Conservation (phyloP, 2,329 filamentous ascomycete genomes). For the Phialophora chinensis region DNA sequence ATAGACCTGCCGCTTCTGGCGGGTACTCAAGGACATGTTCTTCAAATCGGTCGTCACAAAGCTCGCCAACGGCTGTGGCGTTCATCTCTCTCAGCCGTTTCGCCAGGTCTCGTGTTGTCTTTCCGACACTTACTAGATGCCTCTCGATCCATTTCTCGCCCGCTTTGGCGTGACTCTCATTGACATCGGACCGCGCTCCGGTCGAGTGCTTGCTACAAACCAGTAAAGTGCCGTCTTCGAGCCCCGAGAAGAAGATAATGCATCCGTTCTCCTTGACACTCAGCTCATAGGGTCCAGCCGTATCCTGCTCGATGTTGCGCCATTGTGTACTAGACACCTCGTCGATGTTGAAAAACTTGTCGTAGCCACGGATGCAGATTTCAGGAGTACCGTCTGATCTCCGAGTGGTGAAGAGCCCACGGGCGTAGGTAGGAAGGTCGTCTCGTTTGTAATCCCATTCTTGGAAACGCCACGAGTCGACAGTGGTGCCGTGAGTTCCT, state of each 20-base stretch:
- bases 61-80: slow-evolving; percentile 90
- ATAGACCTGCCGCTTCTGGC: slow-evolving; percentile 82
- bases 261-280: slow-evolving; percentile 99
- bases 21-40: slow-evolving; percentile 94
- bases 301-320: slow-evolving; percentile 75
- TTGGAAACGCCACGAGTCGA: slow-evolving; percentile 91
- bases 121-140: slow-evolving; percentile 78
- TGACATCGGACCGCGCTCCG: slow-evolving; percentile 72
- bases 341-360: slow-evolving; percentile 97
- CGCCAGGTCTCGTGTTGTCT: slow-evolving; percentile 78
- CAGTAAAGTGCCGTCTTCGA: slow-evolving; percentile 85
- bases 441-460: slow-evolving; percentile 95
- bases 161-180: slow-evolving; percentile 79
- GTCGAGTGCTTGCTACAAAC: slow-evolving; percentile 99
- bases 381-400: slow-evolving; percentile 69
- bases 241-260: slow-evolving; percentile 93
- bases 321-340: slow-evolving; percentile 85
- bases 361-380: slow-evolving; percentile 88
- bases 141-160: slow-evolving; percentile 82
- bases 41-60: slow-evolving; percentile 95
- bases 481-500: slow-evolving; percentile 68
- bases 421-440: slow-evolving; percentile 86
- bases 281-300: slow-evolving; percentile 87
- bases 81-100: slow-evolving; percentile 77
- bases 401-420: slow-evolving; percentile 88